These are phyloP conservation scores for Pholiota conissans DNA, from an alignment of 768 basidiomycete genomes.

Conservation along the genomic window DNA sequence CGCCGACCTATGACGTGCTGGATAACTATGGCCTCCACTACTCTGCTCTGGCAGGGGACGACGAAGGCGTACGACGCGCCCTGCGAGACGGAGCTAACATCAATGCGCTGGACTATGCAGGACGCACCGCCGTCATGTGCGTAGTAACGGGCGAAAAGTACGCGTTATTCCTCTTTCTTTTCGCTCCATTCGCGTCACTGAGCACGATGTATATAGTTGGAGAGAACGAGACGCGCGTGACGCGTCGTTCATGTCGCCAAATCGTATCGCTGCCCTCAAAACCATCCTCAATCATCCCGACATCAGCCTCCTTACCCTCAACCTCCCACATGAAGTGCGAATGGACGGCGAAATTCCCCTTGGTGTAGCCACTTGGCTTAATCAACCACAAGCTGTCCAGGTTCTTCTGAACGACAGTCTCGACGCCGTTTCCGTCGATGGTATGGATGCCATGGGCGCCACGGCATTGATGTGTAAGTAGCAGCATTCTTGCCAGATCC, in stretches of 20 bases:
- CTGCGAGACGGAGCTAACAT: constrained; percentile 65
- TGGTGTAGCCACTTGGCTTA: constrained; percentile 78
- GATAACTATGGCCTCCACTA: constrained; percentile 46
- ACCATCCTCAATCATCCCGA: constrained; percentile 54
- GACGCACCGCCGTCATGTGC: constrained; percentile 65
- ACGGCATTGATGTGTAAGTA: constrained; percentile 84
- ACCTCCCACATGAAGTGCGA: constrained; percentile 68
- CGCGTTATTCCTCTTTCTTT: constrained; percentile 22
- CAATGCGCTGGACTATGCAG: constrained; percentile 60
- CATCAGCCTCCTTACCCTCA: constrained; percentile 68
- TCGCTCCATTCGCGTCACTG: background rate
- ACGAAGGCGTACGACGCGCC: constrained; percentile 50
- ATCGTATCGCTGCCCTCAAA: constrained; percentile 58
- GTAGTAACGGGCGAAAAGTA: constrained; percentile 75
- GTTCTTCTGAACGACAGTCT: constrained; percentile 63
- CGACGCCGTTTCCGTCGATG: constrained; percentile 68
- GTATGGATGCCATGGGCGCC: constrained; percentile 71
- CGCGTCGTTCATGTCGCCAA: constrained; percentile 63
- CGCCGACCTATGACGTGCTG: constrained; percentile 24
- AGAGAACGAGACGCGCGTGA: constrained; percentile 65
- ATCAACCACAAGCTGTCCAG: constrained; percentile 58
- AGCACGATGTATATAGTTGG: constrained; percentile 47
- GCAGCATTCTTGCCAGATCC: constrained; percentile 1
- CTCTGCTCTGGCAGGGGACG: constrained; percentile 58
- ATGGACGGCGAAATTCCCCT: constrained; percentile 77